Percentiles rank a stretch among this genome's conserved stretches.
phyloP scores from a whole-genome alignment of 108 stramenopile species.

The Cyclotella cryptica region DNA sequence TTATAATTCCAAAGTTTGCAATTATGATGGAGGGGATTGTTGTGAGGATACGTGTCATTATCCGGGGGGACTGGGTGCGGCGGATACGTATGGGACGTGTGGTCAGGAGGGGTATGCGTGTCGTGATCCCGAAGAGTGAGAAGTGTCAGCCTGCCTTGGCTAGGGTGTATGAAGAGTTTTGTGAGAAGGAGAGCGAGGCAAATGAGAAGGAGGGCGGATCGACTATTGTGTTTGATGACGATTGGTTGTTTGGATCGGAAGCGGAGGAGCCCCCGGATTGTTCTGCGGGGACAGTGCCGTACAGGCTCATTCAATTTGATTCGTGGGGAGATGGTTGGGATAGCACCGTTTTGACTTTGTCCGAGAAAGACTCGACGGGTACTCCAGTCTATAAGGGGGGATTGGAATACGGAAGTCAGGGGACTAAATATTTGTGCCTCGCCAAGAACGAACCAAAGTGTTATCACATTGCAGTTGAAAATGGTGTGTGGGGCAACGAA shows the following conservation, averaged over 20 bases:
- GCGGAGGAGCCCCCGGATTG: conserved; percentile 39
- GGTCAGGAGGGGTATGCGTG: conserved; percentile 90
- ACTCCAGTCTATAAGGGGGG: conserved; percentile 65
- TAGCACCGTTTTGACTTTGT: conserved; percentile 59
- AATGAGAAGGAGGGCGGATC: conserved; percentile 20
- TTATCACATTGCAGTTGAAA: conserved; percentile 71
- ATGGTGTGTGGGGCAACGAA: conserved; percentile 92
- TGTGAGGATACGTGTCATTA: conserved; percentile 80
- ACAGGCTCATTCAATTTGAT: conserved; percentile 80
- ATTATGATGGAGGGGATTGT: conserved; percentile 91
- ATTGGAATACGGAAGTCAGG: conserved; percentile 73
- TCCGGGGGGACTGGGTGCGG: conserved; percentile 1
- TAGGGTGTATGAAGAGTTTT: conserved; percentile 50
- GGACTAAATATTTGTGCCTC: conserved; percentile 79
- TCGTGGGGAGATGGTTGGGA: conserved; percentile 93
- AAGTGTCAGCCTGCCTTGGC: conserved; percentile 69
- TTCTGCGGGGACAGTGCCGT: conserved; percentile 48
- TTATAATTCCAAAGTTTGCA: conserved; percentile 89
- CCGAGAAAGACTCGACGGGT: conserved; percentile 12
- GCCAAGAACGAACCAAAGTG: conserved; percentile 62
- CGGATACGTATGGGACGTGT: conserved; percentile 62
- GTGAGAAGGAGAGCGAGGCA: conserved; percentile 32
- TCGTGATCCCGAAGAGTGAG: conserved; percentile 69
- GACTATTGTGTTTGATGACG: conserved; percentile 44
- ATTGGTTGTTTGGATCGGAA: conserved; percentile 15